Evolutionary conservation across 1,139 yeast species (phyloP).

Genomic region (Taphrina pruni): DNA sequence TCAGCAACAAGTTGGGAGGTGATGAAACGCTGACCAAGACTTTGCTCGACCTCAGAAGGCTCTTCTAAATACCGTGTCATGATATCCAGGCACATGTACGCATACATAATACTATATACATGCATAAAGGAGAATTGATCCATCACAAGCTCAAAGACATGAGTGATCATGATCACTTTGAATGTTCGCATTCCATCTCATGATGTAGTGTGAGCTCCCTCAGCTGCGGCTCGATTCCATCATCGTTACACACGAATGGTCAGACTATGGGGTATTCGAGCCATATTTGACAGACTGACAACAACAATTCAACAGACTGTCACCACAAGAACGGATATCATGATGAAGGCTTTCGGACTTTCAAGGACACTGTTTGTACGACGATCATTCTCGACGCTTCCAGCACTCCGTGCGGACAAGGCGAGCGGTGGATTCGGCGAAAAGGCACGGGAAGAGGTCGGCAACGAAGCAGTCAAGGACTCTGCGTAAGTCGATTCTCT

Average conservation of each 20-base stretch:
- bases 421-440: slow-evolving; percentile 38
- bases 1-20: slow-evolving; percentile 27
- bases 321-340: background rate
- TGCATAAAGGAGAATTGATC: no score
- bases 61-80: background rate
- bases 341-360: slow-evolving; percentile 11
- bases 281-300: background rate
- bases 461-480: slow-evolving; percentile 23
- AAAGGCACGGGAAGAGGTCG: slow-evolving; percentile 26
- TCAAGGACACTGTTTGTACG: slow-evolving; percentile 7
- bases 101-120: no score
- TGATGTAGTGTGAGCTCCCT: slow-evolving; percentile 9
- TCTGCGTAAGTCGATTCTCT: background rate
- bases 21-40: slow-evolving; percentile 32
- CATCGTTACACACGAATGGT: slow-evolving; percentile 14
- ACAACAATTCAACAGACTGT: no score
- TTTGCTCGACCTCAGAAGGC: slow-evolving; percentile 28
- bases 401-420: slow-evolving; percentile 9
- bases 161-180: slow-evolving; percentile 1
- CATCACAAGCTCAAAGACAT: no score
- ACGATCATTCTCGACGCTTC: slow-evolving; percentile 1
- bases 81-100: no score
- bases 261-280: slow-evolving; percentile 9
- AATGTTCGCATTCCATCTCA: background rate
- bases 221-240: slow-evolving; percentile 7